Evolutionary conservation across 441 rosid genomes (phyloP).

Genomic region (Arabidopsis hybrid): DNA sequence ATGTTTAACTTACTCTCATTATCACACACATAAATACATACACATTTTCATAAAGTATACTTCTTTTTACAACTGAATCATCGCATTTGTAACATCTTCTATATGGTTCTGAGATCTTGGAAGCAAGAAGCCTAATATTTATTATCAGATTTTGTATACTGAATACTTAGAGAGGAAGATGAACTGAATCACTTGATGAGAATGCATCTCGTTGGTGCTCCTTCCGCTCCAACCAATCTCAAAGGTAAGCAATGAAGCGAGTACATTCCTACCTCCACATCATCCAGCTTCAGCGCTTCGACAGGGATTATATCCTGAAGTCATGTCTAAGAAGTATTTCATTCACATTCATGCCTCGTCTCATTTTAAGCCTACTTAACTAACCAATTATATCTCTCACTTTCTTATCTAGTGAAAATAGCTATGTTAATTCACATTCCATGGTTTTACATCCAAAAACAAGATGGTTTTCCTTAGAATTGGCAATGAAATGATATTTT

Average conservation of each 20-base stretch:
- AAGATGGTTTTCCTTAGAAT: background rate
- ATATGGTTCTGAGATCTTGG: slow-evolving; percentile 15
- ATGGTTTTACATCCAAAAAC: too few relatives aligned
- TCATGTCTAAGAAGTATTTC: background rate
- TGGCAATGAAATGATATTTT: background rate
- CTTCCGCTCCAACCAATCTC: slow-evolving; percentile 66
- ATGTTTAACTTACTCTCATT: background rate
- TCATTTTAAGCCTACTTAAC: background rate
- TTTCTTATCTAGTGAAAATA: background rate
- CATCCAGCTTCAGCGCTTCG: background rate
- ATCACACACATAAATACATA: background rate
- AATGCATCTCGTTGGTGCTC: slow-evolving; percentile 74
- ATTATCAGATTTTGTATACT: slow-evolving; percentile 7
- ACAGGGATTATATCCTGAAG: background rate
- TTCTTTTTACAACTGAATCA: slow-evolving; percentile 1
- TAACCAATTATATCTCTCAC: background rate
- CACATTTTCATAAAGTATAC: background rate
- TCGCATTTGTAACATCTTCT: background rate
- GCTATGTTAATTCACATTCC: background rate
- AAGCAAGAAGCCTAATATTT: background rate
- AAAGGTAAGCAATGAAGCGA: slow-evolving; percentile 66
- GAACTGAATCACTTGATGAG: slow-evolving; percentile 55
- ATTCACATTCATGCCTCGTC: background rate
- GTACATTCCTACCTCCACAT: slow-evolving; percentile 33
- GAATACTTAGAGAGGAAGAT: background rate